Base-by-base conservation (phyloP, 805 yeast genomes). In the Kodamaea nitidulidarum region DNA sequence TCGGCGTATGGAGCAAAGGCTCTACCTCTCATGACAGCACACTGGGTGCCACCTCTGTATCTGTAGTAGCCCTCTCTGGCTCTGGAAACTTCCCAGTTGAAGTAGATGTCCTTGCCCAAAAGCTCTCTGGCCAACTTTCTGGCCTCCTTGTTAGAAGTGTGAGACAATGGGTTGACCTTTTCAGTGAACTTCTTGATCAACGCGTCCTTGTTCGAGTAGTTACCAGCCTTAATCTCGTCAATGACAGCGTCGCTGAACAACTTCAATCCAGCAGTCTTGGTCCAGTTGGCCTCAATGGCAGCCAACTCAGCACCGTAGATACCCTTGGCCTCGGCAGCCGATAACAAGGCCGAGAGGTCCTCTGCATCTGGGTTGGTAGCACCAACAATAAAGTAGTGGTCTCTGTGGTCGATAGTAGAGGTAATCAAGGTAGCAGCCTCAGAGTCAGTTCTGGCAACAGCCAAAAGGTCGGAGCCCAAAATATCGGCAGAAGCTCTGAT, bases 51-150 rank as follows among this genome's bases (percentile, higher is more conserved):
- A 56, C 98, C 98, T 56, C 72, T 73, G 80, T 88, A 90, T 60
- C 96, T 80, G 80, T 91, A 91, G 78, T 85, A 86, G 54, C 98
- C 98, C 71, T 91, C 98, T 63, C 97, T 78, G 47, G 86, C 95
- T 65, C 97, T 82, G 55, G 96, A 84, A 44, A 81, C 78, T 42
- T 90, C 97, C 97, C 97, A 91, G 77, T 91, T 80, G 67, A 88
- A 90, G 78, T 74, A 84, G 47, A 90, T 62, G 48, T 88, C 95
- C 60, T 81, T 74, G 49, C 96, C 96, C 43, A 84, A 67, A 36
- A 90, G 66, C 55, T 81, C 74, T 52, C 72, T 76, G 39, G 95
- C 96, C 40, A 90, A 60, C 46, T 73, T 70, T 55, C 84, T 76
- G 45, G 95, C 95, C 61, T 87, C 90, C 52, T 78, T 73, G 71